These are phyloP conservation scores for Sporodiniella umbellata DNA, from an alignment of 371 early-diverging fungal species.

Conservation along the genomic window DNA sequence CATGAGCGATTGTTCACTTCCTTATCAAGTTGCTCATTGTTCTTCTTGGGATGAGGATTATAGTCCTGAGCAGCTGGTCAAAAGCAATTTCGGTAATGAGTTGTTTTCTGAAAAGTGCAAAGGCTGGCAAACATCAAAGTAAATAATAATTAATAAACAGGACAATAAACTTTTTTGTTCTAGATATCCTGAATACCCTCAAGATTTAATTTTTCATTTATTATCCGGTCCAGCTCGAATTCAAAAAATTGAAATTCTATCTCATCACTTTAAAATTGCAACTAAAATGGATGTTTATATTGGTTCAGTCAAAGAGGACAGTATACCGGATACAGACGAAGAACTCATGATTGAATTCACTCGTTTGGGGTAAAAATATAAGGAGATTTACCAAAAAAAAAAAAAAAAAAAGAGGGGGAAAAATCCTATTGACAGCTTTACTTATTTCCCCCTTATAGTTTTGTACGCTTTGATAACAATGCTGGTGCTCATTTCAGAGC, in stretches of 20 bases:
- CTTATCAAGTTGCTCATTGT: constrained; percentile 26
- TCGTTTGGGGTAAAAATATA: constrained; percentile 25
- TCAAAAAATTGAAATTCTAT: constrained; percentile 67
- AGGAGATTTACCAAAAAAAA: background rate
- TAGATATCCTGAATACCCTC: constrained; percentile 74
- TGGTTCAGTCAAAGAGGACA: constrained; percentile 37
- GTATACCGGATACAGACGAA: constrained; percentile 15
- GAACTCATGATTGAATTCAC: constrained; percentile 40
- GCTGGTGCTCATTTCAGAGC: constrained; percentile 42
- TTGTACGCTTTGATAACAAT: constrained; percentile 46
- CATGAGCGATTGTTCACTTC: constrained; percentile 9
- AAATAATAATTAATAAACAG: constrained; percentile 3
- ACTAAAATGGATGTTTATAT: constrained; percentile 70
- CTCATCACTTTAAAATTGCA: constrained; percentile 82
- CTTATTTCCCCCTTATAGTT: constrained; percentile 22
- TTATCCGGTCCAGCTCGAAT: constrained; percentile 59
- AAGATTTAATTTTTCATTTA: constrained; percentile 63
- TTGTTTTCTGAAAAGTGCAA: constrained; percentile 26
- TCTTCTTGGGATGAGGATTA: constrained; percentile 44
- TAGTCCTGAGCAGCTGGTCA: constrained; percentile 35
- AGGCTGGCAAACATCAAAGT: constrained; percentile 53
- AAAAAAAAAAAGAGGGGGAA: background rate
- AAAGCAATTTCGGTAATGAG: constrained; percentile 35
- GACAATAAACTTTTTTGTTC: background rate
- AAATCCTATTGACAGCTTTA: too few relatives aligned